Conservation (phyloP, 805 yeast genomes). For the Barnettozyma vustinii region DNA sequence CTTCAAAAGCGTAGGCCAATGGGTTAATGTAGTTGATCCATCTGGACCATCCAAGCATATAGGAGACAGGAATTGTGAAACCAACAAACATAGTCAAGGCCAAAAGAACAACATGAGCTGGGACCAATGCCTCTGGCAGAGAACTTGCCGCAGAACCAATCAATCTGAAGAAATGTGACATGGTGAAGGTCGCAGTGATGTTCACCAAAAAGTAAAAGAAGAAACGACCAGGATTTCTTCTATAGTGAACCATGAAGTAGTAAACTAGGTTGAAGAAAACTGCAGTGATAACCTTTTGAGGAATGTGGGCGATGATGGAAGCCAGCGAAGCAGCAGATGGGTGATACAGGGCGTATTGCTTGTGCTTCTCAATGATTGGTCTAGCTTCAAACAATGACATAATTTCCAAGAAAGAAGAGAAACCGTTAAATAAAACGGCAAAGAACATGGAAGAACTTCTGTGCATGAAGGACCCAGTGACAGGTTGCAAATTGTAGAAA, state of each 20-base stretch:
- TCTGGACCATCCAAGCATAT: conserved; percentile 56
- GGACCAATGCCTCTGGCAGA: conserved; percentile 49
- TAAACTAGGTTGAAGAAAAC: conserved; percentile 42
- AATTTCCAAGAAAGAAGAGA: conserved; percentile 50
- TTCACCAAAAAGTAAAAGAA: conserved; percentile 44
- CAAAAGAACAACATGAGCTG: conserved; percentile 42
- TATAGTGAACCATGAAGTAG: conserved; percentile 53
- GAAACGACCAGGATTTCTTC: conserved; percentile 46
- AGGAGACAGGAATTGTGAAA: conserved; percentile 49
- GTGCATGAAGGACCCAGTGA: conserved; percentile 42
- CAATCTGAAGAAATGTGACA: conserved; percentile 50
- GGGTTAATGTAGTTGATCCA: conserved; percentile 60
- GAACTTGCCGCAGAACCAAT: conserved; percentile 44
- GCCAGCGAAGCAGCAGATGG: conserved; percentile 74
- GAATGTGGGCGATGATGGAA: conserved; percentile 53
- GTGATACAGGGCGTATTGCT: conserved; percentile 63
- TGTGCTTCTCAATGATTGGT: conserved; percentile 65
- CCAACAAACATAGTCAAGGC: conserved; percentile 48
- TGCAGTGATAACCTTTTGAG: conserved; percentile 47
- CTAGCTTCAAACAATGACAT: conserved; percentile 48
- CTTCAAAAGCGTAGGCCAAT: conserved; percentile 48
- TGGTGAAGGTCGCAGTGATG: conserved; percentile 36
- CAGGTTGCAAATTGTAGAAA: conserved; percentile 41
- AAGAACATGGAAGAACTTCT: conserved; percentile 62
- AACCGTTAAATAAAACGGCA: conserved; percentile 54